These are phyloP conservation scores for Blastosporella zonata DNA, from an alignment of 1,284 basidiomycete species.

Conservation along the genomic window DNA sequence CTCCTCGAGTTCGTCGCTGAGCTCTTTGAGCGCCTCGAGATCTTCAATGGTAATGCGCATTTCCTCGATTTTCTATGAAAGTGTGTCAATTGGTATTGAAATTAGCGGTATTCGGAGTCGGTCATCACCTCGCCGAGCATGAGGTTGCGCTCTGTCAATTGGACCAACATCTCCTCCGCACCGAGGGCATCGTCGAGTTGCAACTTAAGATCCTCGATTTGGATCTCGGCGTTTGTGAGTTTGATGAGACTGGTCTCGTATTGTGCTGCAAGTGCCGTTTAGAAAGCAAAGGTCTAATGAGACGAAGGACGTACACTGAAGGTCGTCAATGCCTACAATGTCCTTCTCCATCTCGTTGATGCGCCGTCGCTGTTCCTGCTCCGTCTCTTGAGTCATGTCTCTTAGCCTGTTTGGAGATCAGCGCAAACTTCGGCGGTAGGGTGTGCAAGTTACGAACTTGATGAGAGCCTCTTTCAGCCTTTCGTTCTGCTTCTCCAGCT, in stretches of 20 bases:
- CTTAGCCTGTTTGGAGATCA: constrained; percentile 58
- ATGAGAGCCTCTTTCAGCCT: constrained; percentile 92
- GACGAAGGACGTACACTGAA: constrained; percentile 51
- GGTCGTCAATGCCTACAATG: constrained; percentile 62
- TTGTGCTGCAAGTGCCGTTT: constrained; percentile 48
- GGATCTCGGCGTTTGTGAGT: constrained; percentile 81
- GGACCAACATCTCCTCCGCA: constrained; percentile 94
- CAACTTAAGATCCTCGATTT: constrained; percentile 91
- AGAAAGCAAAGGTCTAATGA: neutral
- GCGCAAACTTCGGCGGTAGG: too few species aligned
- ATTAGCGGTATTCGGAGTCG: neutral
- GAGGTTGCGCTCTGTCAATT: constrained; percentile 93
- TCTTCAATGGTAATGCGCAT: constrained; percentile 96
- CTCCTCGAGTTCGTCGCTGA: constrained; percentile 97
- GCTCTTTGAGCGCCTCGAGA: constrained; percentile 91
- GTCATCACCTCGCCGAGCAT: constrained; percentile 76
- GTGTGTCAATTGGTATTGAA: neutral
- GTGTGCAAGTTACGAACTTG: constrained; percentile 42
- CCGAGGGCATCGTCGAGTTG: constrained; percentile 95
- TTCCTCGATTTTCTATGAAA: constrained; percentile 86
- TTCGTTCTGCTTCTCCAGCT: constrained; percentile 96
- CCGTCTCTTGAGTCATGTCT: constrained; percentile 85
- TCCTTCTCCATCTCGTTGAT: constrained; percentile 92
- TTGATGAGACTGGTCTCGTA: constrained; percentile 80
- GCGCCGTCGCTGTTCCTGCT: constrained; percentile 79